These are phyloP conservation scores for Clohesyomyces aquaticus DNA, from an alignment of 495 filamentous ascomycete species.

Conservation along the genomic window DNA sequence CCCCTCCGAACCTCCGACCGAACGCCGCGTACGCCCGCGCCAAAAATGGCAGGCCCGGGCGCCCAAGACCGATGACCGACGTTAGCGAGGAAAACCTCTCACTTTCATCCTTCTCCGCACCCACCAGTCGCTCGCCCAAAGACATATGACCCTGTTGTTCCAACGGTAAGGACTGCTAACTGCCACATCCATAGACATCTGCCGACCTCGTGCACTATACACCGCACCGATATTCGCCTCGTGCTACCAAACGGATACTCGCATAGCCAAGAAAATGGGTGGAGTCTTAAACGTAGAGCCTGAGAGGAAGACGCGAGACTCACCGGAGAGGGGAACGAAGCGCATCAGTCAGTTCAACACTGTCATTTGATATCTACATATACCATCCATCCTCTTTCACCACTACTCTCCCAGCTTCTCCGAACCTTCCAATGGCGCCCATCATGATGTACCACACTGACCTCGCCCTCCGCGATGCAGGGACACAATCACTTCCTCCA, in stretches of 20 bases:
- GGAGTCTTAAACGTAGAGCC: slow-evolving; percentile 24
- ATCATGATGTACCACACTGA: slow-evolving; percentile 13
- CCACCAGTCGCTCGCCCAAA: too few relatives aligned
- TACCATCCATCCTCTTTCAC: not conserved
- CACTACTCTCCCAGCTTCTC: not conserved
- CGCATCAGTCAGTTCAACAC: slow-evolving; percentile 44
- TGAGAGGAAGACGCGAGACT: slow-evolving; percentile 31
- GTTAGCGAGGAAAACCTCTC: slow-evolving; percentile 3
- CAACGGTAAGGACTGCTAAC: too few relatives aligned
- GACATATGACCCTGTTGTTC: too few relatives aligned
- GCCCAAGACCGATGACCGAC: too few relatives aligned
- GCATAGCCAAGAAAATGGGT: slow-evolving; percentile 25
- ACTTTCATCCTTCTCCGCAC: too few relatives aligned
- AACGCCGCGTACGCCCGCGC: too few relatives aligned
- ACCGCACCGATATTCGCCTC: too few relatives aligned
- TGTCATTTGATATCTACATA: slow-evolving; percentile 2
- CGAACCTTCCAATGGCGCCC: not conserved
- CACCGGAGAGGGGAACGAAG: slow-evolving; percentile 44
- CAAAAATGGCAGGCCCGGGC: too few relatives aligned
- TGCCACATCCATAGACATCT: not conserved
- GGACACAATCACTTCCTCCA: slow-evolving; percentile 93
- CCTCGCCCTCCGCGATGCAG: slow-evolving; percentile 42
- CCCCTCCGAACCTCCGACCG: too few relatives aligned
- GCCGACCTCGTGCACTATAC: too few relatives aligned
- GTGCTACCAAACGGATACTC: not conserved